Base-by-base conservation (phyloP, 331 rosid genomes). In the Pyrus hybrid region DNA sequence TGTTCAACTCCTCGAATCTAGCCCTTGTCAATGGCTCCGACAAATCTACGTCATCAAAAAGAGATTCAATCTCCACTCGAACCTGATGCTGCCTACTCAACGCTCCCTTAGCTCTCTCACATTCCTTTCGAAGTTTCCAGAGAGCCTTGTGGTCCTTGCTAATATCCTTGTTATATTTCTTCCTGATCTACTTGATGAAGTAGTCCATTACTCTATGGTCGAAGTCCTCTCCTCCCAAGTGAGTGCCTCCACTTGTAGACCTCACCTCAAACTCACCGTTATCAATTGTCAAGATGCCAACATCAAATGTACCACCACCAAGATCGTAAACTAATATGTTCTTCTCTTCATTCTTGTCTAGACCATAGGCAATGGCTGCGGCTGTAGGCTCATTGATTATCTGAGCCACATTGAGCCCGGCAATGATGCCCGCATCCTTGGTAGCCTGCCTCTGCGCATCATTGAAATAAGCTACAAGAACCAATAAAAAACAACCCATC, bases 271-370 rank as follows among this genome's bases (percentile, higher is more conserved):
- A 82, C 66, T 86, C 85, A 7, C 93, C 90, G 75, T 86, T 79
- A 16, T 86, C 88, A 29, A 86, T 86, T 53, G 84, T 77, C 72
- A 88, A 82, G 70, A 88, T 80, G 72, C 93, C 84, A 8, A 88
- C 93, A 80, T 88, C 92, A 71, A 88, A 88, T 32, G 92, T 83
- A 30, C 92, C 90, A 60, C 90, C 90, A 26, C 92, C 92, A 62
- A 88, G 92, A 73, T 88, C 90, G 56, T 68, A 88, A 35, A 88
- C 85, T 53, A 88, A 7, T 6, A 84, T 76, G 80, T 84, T 88
- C 75, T 76, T 73, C 79, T 82, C 92, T 14, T 28, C 88, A 43
- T 81, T 88, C 82, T 85, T 85, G 83, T 85, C 86, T 2, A 83
- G 69, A 58, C 87, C 92, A 56, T 85, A 85, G 49, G 92, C 86